Evolutionary conservation across 495 filamentous ascomycete species (phyloP), one percentile per base, ranked within the genome.

Genomic region (Penicillium fimorum): DNA sequence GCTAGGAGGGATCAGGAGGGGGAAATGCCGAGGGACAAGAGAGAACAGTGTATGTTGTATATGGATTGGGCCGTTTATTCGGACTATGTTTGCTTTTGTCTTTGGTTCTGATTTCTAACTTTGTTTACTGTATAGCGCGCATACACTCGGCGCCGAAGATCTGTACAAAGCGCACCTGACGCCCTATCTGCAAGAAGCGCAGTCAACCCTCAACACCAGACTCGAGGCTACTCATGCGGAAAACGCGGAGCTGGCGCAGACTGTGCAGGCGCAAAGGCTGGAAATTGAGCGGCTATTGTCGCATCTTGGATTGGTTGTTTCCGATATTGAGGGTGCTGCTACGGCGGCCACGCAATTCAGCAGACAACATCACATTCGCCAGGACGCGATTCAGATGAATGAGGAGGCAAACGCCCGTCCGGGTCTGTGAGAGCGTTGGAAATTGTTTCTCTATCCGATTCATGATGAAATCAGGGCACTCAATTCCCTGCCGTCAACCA

Each of bases 221-320:
- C 69, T 95, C 15, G 77, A 85, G 56, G 76, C 77, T 17, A 82
- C 82, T 2, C 83, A 91, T 62, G 60, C 73, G 1, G 76, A 86
- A 60, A 96, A 96, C 68, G 76, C 75, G 15, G 74, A 70, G 22
- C 72, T 96, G 2, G 79, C 86, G 45, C 75, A 77, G 49, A 80
- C 79, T 20, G 77, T 95, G 3, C 75, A 80, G 57, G 75, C 69
- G 24, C 92, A 96, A 75, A 75, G 89, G 35, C 70, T 76, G 41
- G 90, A 96, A 69, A 90, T 96, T 54, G 86, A 89, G 61, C 75
- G 63, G 7, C 65, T 96, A 48, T 65, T 94, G 35, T 73, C 64
- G 5, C 75, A 79, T 11, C 75, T 94, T 24, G 90, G 92, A 67
- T 74, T 71, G 24, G 80, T 87, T 25, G 78, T 93, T 43, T 71